A percentile compares a stretch with the other conserved stretches of the same genome.
Conservation (phyloP, 805 yeast genomes). For the Metschnikowia reukaufii region DNA sequence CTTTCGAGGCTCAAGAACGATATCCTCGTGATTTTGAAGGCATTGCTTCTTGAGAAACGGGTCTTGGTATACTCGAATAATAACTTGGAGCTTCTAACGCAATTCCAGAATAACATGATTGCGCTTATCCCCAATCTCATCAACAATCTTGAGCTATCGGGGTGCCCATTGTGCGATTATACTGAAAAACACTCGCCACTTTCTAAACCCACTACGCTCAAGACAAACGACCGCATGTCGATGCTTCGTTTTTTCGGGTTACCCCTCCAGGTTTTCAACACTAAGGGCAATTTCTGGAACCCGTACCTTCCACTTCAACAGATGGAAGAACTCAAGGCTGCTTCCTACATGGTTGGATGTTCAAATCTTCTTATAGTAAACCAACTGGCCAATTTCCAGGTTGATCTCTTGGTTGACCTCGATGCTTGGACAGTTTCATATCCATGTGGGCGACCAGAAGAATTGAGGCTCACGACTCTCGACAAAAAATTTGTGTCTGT, state of each 20-base stretch:
- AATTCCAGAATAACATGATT: constrained; percentile 78
- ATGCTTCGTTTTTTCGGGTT: constrained; percentile 79
- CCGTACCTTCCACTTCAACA: constrained; percentile 96
- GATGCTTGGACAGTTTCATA: constrained; percentile 54
- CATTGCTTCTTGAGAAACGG: constrained; percentile 70
- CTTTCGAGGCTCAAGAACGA: constrained; percentile 58
- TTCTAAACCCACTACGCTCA: constrained; percentile 63
- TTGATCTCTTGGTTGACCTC: constrained; percentile 73
- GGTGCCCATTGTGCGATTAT: constrained; percentile 68
- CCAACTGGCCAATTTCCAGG: constrained; percentile 53
- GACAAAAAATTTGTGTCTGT: constrained; percentile 78
- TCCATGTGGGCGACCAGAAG: constrained; percentile 39
- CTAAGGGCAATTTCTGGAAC: constrained; percentile 79
- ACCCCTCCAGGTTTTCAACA: constrained; percentile 81
- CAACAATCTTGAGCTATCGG: constrained; percentile 69
- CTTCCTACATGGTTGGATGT: constrained; percentile 76
- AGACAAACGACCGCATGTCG: constrained; percentile 75
- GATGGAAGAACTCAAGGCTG: constrained; percentile 67
- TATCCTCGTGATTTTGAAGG: constrained; percentile 69
- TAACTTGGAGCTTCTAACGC: constrained; percentile 77
- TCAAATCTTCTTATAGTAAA: constrained; percentile 79
- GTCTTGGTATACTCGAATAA: constrained; percentile 72
- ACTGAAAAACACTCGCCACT: constrained; percentile 48
- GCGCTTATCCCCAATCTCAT: constrained; percentile 81
- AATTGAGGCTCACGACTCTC: constrained; percentile 32